These are phyloP conservation scores for Psilocybe cubensis DNA, from an alignment of 768 basidiomycete genomes.

Conservation along the genomic window DNA sequence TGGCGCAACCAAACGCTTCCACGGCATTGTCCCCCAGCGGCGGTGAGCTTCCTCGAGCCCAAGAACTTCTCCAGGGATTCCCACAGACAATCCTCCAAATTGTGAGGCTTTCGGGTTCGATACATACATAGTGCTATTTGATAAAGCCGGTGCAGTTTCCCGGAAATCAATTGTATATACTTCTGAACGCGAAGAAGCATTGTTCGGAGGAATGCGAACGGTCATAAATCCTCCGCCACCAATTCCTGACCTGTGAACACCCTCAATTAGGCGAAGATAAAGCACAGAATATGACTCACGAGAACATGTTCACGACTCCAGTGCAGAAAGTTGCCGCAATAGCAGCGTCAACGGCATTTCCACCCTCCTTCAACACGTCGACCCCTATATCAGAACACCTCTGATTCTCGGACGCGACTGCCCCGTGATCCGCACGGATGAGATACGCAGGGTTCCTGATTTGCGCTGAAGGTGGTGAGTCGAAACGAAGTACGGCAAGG, in stretches of 20 bases:
- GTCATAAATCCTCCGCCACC: conserved; percentile 92
- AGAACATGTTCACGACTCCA: conserved; percentile 90
- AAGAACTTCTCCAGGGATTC: conserved; percentile 87
- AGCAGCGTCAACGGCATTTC: conserved; percentile 90
- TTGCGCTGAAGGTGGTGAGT: not conserved
- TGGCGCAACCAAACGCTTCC: conserved; percentile 79
- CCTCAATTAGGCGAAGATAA: conserved; percentile 3
- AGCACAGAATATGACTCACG: conserved; percentile 41
- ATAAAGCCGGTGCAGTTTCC: conserved; percentile 77
- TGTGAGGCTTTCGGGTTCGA: conserved; percentile 53
- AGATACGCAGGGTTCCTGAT: conserved; percentile 47
- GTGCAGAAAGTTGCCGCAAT: conserved; percentile 79
- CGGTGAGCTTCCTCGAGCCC: conserved; percentile 85
- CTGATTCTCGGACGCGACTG: conserved; percentile 88
- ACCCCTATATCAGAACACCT: conserved; percentile 88
- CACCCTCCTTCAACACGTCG: conserved; percentile 73
- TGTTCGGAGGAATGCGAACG: conserved; percentile 68
- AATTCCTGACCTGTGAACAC: conserved; percentile 64
- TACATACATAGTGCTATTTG: conserved; percentile 80
- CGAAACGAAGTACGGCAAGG: not conserved
- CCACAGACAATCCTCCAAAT: conserved; percentile 86
- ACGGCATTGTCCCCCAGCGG: conserved; percentile 81
- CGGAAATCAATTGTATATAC: conserved; percentile 85
- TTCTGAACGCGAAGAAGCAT: conserved; percentile 48
- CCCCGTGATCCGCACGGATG: conserved; percentile 69